Conservation (phyloP, 192 early-diverging fungal species). For the Coemansia pectinata region DNA sequence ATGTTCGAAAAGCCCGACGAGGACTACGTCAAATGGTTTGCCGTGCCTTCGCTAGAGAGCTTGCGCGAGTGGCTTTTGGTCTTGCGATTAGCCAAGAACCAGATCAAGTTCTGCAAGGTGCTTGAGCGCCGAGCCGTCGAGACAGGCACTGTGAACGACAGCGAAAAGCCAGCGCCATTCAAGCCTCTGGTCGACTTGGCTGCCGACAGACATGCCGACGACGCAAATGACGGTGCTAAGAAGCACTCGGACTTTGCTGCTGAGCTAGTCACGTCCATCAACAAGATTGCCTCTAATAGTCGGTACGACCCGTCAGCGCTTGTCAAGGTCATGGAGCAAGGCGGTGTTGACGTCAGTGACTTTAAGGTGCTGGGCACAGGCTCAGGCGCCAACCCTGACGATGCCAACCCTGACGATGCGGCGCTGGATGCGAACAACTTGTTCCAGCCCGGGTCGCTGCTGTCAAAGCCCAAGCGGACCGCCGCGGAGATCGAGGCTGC, state of each 20-base stretch:
- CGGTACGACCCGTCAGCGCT: conserved; percentile 41
- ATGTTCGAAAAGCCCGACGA: conserved; percentile 82
- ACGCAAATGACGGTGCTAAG: conserved; percentile 10
- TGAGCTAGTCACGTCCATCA: conserved; percentile 31
- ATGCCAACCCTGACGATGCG: conserved; percentile 11
- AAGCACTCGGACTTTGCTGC: conserved; percentile 25
- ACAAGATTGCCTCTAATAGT: conserved; percentile 27
- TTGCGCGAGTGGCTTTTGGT: conserved; percentile 48
- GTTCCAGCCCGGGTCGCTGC: conserved; percentile 45
- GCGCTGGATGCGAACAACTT: conserved; percentile 6
- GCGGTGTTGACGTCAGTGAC: conserved; percentile 48
- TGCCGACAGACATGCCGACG: conserved; percentile 22
- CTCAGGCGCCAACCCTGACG: neutral
- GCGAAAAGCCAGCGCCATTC: conserved; percentile 18
- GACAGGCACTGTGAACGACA: conserved; percentile 11
- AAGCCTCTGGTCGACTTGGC: conserved; percentile 45
- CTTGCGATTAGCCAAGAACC: conserved; percentile 45
- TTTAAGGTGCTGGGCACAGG: conserved; percentile 23
- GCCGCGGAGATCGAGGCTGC: conserved; percentile 20
- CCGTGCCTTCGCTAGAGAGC: conserved; percentile 41
- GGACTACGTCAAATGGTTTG: conserved; percentile 70
- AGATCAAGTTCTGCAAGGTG: conserved; percentile 48
- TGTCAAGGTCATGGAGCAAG: conserved; percentile 26
- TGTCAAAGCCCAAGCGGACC: conserved; percentile 43
- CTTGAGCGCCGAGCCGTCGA: conserved; percentile 43